Conservation (phyloP, 2,329 filamentous ascomycete species). For the Neofusicoccum ribis region DNA sequence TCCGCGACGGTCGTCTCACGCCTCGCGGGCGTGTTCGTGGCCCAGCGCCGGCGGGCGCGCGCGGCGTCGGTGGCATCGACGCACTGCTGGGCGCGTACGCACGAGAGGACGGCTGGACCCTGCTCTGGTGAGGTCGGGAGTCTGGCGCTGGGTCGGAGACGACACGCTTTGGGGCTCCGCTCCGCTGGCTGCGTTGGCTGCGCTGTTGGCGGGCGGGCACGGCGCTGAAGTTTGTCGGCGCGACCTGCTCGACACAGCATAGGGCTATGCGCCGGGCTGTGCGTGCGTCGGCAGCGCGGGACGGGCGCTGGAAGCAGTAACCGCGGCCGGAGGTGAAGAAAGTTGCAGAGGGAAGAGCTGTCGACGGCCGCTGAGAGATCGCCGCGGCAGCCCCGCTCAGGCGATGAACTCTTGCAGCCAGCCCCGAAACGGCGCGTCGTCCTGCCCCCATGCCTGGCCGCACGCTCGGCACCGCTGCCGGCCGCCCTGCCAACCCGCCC, state of each 20-base stretch:
- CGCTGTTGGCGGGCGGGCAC: not conserved
- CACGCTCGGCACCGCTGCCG: not conserved
- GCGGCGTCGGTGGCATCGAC: too few relatives aligned
- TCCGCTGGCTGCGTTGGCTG: not conserved
- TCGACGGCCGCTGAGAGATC: not conserved
- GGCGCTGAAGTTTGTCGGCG: constrained; percentile 16
- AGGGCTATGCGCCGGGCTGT: not conserved
- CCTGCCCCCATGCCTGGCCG: not conserved
- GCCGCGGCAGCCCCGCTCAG: constrained; percentile 3
- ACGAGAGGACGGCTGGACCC: not conserved
- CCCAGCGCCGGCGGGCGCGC: not conserved
- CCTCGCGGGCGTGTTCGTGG: not conserved
- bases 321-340: not conserved
- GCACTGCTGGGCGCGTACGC: not conserved
- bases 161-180: not conserved
- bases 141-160: not conserved
- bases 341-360: not conserved
- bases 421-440: not conserved
- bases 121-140: not conserved
- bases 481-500: too few relatives aligned
- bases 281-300: not conserved
- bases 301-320: constrained; percentile 11
- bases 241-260: constrained; percentile 9
- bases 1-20: not conserved
- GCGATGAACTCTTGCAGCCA: not conserved